Conservation (phyloP, 768 basidiomycete genomes). For the Pleurotus djamor region DNA sequence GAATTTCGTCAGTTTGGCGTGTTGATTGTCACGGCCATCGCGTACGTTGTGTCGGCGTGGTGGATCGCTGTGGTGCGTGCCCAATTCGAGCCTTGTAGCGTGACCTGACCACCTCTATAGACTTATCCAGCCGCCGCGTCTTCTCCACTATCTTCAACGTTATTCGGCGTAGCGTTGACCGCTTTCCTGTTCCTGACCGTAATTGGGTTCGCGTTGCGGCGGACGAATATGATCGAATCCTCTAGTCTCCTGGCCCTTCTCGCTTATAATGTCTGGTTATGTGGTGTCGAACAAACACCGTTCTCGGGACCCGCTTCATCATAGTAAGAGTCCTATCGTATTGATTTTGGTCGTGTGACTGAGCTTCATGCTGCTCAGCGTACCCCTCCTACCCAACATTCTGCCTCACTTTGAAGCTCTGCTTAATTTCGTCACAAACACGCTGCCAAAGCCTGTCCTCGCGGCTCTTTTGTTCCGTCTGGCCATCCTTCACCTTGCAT, state of each 20-base stretch:
- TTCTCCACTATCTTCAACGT: constrained; percentile 84
- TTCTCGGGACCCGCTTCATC: constrained; percentile 73
- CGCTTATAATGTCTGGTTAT: constrained; percentile 89
- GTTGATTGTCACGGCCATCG: constrained; percentile 72
- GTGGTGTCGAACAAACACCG: constrained; percentile 74
- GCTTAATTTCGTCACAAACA: constrained; percentile 80
- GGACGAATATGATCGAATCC: constrained; percentile 93
- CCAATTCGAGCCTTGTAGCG: not conserved
- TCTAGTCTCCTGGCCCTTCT: constrained; percentile 85
- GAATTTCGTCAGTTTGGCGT: constrained; percentile 78
- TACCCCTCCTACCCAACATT: constrained; percentile 76
- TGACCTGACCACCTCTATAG: constrained; percentile 27
- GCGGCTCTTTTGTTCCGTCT: constrained; percentile 79
- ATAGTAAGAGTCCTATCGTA: constrained; percentile 50
- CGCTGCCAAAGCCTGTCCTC: constrained; percentile 81
- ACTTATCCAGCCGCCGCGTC: constrained; percentile 82
- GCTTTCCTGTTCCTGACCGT: constrained; percentile 88
- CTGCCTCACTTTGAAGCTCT: constrained; percentile 79
- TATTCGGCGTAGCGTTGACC: constrained; percentile 86
- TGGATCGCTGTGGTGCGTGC: constrained; percentile 78
- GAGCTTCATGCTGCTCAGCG: constrained; percentile 34
- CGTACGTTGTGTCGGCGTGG: constrained; percentile 82
- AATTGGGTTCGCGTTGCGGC: constrained; percentile 85
- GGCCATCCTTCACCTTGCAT: constrained; percentile 78
- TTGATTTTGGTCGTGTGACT: not conserved